phyloP scores from a whole-genome alignment of 139 green algal genomes.

The Pedinophyceae sp. region DNA sequence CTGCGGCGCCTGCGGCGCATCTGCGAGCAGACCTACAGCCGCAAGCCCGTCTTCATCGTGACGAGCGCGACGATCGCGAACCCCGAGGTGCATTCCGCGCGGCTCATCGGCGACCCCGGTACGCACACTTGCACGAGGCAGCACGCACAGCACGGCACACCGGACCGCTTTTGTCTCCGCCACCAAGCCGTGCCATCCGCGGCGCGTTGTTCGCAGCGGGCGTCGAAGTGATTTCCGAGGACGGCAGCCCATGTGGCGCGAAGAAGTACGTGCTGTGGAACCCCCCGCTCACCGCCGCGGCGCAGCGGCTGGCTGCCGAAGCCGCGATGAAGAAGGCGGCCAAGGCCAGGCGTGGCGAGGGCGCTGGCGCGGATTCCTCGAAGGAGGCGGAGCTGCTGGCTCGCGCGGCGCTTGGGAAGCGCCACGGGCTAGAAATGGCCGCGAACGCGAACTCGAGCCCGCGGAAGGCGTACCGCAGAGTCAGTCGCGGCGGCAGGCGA shows the following conservation, averaged over 20 bases:
- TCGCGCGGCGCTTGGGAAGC: too few species aligned
- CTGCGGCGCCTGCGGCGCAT: slow-evolving; percentile 68
- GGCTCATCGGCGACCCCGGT: slow-evolving; percentile 1
- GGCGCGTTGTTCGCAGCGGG: too few species aligned
- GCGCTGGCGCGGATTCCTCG: too few species aligned
- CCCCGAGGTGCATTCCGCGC: slow-evolving; percentile 41
- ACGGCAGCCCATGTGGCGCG: slow-evolving; percentile 61
- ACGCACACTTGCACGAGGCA: background rate
- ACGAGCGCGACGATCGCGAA: slow-evolving; percentile 79
- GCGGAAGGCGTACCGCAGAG: too few species aligned
- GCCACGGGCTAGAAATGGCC: too few species aligned
- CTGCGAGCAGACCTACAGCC: slow-evolving; percentile 35
- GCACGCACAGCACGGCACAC: too few species aligned
- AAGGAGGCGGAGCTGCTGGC: too few species aligned
- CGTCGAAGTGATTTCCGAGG: slow-evolving; percentile 37
- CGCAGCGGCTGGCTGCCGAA: background rate
- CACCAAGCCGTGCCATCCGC: too few species aligned
- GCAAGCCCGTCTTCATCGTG: slow-evolving; percentile 35
- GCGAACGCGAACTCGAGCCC: too few species aligned
- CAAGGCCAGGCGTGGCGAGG: slow-evolving; percentile 5
- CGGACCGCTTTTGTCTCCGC: too few species aligned
- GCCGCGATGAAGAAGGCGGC: background rate
- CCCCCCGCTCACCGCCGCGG: slow-evolving; percentile 39
- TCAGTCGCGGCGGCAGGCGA: too few species aligned
- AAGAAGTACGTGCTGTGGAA: slow-evolving; percentile 90